Base-by-base conservation (phyloP, 192 early-diverging fungal genomes). In the Dissophora ornata region DNA sequence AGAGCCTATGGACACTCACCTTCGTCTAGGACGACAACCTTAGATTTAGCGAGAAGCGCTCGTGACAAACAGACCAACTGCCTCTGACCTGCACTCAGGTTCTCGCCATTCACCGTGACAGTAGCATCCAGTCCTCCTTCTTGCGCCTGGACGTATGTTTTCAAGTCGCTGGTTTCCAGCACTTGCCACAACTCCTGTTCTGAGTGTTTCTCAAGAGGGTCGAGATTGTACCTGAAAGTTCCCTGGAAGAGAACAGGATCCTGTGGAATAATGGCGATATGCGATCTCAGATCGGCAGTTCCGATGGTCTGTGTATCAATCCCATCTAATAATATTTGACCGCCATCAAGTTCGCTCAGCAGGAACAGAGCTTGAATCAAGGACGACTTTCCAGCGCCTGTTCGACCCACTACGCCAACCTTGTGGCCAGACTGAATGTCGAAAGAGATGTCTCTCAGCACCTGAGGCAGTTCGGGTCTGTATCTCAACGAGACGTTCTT, bases 51-150 rank as follows among this genome's bases (percentile, higher is more conserved):
- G 13, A 94, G 69, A 12, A 93, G 61, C 0, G 92, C 92, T 15
- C 92, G 85, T 0, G 92, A 90, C 46, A 93, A 71, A 8, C 83
- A 86, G 5, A 92, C 62, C 55, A 91, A 67, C 75, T 94, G 93
- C 18, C 89, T 69, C 71, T 95, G 90, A 12, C 93, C 93, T 24
- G 89, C 86, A 44, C 89, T 93, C 62, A 95, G 92, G 81, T 97
- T 96, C 30, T 86, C 78, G n/a, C 96, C 96, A 53, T 88, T 83
- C 55, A 93, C 92, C 8, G 85, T 67, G 2, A 98, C 89, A 24
- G 69, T 56, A 18, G 84, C 82, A 32, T 96, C 92, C 29, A 95
- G 80, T 41, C 87, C 83, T 38, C 84, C 89, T 12, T 89, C 88
- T 40, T 92, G 68, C 36, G 73, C 41, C 21, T 82, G 74, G 28